Conservation (phyloP, 768 basidiomycete genomes). For the Mycena haematopus region DNA sequence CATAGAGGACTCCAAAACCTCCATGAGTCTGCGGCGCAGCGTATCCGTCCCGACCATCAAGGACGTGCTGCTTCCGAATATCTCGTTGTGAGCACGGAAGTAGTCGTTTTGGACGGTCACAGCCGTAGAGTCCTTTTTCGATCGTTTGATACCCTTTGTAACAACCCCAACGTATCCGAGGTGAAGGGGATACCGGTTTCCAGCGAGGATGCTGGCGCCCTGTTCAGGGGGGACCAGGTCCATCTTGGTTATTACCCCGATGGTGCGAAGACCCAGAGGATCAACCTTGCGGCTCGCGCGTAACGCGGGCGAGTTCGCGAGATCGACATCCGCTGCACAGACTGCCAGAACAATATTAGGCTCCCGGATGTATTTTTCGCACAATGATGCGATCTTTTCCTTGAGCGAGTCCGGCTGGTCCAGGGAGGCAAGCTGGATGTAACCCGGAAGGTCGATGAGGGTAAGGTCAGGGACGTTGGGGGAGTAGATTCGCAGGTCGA, state of each 20-base stretch:
- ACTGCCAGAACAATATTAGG: constrained; percentile 99
- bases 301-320: constrained; percentile 96
- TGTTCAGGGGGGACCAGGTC: constrained; percentile 89
- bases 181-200: constrained; percentile 95
- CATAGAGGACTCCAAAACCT: constrained; percentile 98
- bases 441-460: constrained; percentile 96
- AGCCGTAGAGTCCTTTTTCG: constrained; percentile 54
- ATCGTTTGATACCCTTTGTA: constrained; percentile 74
- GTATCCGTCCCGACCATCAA: constrained; percentile 93
- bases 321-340: constrained; percentile 97
- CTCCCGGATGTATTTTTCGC: constrained; percentile 98
- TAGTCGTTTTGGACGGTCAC: constrained; percentile 64
- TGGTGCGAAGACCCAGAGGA: constrained; percentile 92
- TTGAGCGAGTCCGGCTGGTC: constrained; percentile 96
- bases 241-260: constrained; percentile 99
- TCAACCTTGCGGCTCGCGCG: constrained; percentile 94
- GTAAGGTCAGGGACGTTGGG: constrained; percentile 96
- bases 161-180: constrained; percentile 98
- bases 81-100: constrained; percentile 66
- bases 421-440: constrained; percentile 92
- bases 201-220: constrained; percentile 81
- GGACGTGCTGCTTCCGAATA: constrained; percentile 65
- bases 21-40: constrained; percentile 89
- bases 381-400: constrained; percentile 87
- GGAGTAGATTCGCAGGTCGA: constrained; percentile 96